Evolutionary conservation across 345 rosid genomes (phyloP).

Genomic region (Eucalyptus tenuipes): DNA sequence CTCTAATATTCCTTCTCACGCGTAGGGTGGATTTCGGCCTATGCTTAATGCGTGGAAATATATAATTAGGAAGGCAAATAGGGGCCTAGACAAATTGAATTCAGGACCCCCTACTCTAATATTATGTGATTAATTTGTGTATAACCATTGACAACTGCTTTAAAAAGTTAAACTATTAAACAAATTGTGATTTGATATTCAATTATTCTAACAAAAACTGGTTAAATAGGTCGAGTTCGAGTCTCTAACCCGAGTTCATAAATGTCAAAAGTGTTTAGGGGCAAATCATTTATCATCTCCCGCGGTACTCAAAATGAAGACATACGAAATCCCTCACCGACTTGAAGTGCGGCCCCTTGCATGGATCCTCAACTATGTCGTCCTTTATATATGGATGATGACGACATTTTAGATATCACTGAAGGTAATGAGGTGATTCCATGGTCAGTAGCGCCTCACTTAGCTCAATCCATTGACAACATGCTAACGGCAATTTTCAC

Average conservation of each 20-base stretch:
- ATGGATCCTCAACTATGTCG: background rate
- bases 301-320: background rate
- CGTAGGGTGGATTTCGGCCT: no score
- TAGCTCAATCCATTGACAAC: background rate
- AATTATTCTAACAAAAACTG: no score
- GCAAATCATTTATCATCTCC: background rate
- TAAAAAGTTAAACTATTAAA: no score
- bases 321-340: background rate
- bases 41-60: no score
- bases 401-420: background rate
- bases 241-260: background rate
- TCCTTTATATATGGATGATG: background rate
- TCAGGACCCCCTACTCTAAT: no score
- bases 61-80: no score
- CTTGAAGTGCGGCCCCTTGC: background rate
- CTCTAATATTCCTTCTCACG: no score
- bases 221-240: no score
- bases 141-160: fast-evolving
- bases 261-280: background rate
- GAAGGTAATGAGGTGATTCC: background rate
- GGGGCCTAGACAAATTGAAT: no score
- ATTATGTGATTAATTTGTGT: no score
- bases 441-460: background rate
- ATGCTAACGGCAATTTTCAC: background rate
- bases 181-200: no score